Base-by-base conservation (phyloP, 2,329 filamentous ascomycete genomes). In the Colletotrichum ledebouriae region DNA sequence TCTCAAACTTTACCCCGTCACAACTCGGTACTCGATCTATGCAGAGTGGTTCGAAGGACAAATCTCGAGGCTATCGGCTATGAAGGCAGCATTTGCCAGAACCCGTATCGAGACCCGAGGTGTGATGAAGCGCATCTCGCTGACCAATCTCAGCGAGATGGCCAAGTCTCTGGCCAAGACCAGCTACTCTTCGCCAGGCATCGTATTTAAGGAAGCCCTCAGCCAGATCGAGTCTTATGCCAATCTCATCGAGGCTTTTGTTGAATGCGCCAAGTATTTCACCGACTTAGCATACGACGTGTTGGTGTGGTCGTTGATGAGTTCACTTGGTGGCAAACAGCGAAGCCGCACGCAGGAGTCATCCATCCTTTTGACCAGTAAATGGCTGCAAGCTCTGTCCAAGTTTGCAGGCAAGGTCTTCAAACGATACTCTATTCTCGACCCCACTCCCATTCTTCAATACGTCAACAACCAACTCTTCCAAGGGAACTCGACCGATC, bases 251-350 rank as follows among this genome's bases (percentile, higher is more conserved):
- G 93, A 97, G 70, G 93, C 94, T 5, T 93, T 99, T 70, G 94
- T 98, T 13, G 94, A 98, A 76, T 98, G 94, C 75, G 94, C 93
- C 44, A 91, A 93, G 74, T 98, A 98, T 77, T 98, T 98, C 73
- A 97, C 95, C 1, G 90, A 93, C 62, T 83, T 99, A 42, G 95
- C 93, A 0, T 97, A 97, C 76, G 96, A 99, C 78, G 93, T 97
- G 37, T 84, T 99, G 50, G 92, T 94, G 3, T 99, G 95, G 94
- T 93, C 94, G 20, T 84, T 99, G 50, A 89, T 99, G 79, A 97
- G 90, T 75, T 89, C 89, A 2, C 81, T 91, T 12, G 84, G 82
- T 39, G 87, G 87, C 58, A 88, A 89, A 71, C 84, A 86, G 60
- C 84, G 89, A 74, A 90, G 88, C 74, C 84, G 89, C 41, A 90